Conservation (phyloP, 2,329 filamentous ascomycete species). For the Zelopaecilomyces penicillatus region DNA sequence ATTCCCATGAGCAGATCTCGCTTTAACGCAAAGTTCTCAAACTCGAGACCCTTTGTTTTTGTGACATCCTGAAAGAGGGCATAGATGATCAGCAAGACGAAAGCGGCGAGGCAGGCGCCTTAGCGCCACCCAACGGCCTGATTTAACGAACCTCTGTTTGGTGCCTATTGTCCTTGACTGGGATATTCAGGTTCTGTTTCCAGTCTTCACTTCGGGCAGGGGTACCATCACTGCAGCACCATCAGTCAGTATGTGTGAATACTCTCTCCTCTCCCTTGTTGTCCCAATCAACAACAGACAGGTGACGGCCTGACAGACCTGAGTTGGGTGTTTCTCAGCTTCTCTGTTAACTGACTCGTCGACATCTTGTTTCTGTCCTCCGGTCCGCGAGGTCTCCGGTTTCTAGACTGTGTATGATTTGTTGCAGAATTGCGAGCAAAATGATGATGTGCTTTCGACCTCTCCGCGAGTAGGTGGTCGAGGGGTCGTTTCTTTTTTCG, state of each 20-base stretch:
- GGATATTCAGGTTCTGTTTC: slow-evolving; percentile 65
- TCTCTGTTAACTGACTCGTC: slow-evolving; percentile 37
- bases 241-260: slow-evolving; percentile 11
- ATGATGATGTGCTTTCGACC: not conserved
- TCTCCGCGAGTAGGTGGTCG: slow-evolving; percentile 1
- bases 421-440: slow-evolving; percentile 15
- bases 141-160: slow-evolving; percentile 61
- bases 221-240: slow-evolving; percentile 30
- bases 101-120: not conserved
- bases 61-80: slow-evolving; percentile 71
- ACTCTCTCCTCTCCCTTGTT: too few species aligned
- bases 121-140: too few species aligned
- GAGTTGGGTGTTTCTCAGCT: slow-evolving; percentile 34
- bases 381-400: slow-evolving; percentile 17
- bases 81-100: slow-evolving; percentile 5
- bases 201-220: slow-evolving; percentile 50
- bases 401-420: slow-evolving; percentile 10
- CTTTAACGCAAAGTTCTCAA: slow-evolving; percentile 94
- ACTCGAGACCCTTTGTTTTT: slow-evolving; percentile 93
- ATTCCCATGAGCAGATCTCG: slow-evolving; percentile 97
- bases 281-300: too few species aligned
- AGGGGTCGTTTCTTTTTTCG: slow-evolving; percentile 1
- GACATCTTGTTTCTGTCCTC: slow-evolving; percentile 27
- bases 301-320: slow-evolving; percentile 24
- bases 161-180: slow-evolving; percentile 64